These are phyloP conservation scores for Amphibolis antarctica DNA, from an alignment of 106 monocot species.

Conservation along the genomic window DNA sequence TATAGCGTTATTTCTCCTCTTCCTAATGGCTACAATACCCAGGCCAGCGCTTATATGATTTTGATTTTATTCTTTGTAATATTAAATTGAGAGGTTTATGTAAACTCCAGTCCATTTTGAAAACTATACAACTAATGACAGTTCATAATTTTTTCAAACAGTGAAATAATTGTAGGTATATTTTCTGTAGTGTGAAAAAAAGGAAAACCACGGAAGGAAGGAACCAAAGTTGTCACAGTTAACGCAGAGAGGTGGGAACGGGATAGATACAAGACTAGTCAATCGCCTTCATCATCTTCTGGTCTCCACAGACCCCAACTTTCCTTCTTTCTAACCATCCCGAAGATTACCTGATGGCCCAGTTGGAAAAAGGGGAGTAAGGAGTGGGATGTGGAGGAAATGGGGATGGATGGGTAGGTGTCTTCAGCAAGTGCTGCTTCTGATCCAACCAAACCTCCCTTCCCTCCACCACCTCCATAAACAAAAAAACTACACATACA, in stretches of 20 bases:
- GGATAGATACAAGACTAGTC: no score
- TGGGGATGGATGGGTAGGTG: constrained; percentile 3
- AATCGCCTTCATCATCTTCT: neutral
- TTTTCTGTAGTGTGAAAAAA: neutral
- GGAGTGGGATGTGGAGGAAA: neutral
- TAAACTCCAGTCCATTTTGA: no score
- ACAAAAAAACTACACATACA: neutral
- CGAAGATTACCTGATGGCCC: neutral
- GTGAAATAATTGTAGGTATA: neutral
- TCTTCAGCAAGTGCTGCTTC: constrained; percentile 10
- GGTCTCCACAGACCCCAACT: no score
- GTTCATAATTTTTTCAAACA: no score
- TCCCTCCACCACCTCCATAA: neutral
- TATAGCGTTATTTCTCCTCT: constrained; percentile 91
- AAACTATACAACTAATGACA: no score
- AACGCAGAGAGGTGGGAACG: no score
- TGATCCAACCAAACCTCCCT: constrained; percentile 3
- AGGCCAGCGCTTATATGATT: constrained; percentile 22
- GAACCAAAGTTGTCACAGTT: no score
- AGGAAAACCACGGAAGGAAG: no score
- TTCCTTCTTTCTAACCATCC: neutral
- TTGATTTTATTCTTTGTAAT: neutral
- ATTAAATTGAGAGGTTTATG: neutral
- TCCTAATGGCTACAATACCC: constrained; percentile 91
- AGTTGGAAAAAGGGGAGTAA: neutral